Evolutionary conservation across 441 rosid genomes (phyloP), one percentile per base, ranked within the genome.

Genomic region (Jatropha multifida): DNA sequence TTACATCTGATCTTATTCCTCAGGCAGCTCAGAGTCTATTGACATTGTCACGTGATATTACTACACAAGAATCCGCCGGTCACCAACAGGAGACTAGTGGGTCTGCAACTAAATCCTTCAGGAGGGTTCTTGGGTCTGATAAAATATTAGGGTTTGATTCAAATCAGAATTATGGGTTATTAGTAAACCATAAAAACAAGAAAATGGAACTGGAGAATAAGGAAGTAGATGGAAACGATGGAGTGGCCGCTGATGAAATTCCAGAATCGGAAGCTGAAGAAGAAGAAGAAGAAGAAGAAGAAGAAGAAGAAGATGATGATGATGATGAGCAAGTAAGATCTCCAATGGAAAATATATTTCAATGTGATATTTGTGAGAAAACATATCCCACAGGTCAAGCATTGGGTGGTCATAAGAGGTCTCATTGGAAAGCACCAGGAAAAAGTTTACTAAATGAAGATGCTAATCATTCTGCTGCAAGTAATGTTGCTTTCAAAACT

Each of bases 321-420:
- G 23, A 1, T 14, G 67, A 32, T 9, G 46, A 3, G n/a, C 4
- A 42, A 32, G 32, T 32, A 32, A 32, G 32, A 32, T 1, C 32
- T 32, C 32, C 65, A 23, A 46, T 32, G 12, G 75, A 48, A 11
- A 60, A 5, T 37, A 23, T n/a, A 5, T 73, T 73, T 52, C 55
- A 74, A 13, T 87, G 92, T 55, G 82, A 84, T 69, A 83, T 81
- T 46, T 87, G 92, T 78, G 60, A 71, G n/a, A 85, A 72, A 76
- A 82, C 44, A 15, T 86, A 85, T 71, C 71, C 83, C 44, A 80
- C 92, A 26, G 90, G 89, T 3, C 92, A 89, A 76, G 90, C 89
- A 51, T 85, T 88, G 37, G 92, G 92, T 9, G 89, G 90, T 23
- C 89, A 85, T 79, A 88, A 85, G 81, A 81, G 89, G 73, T 71